These are phyloP conservation scores for Talaromyces pinophilus DNA, from an alignment of 2,329 filamentous ascomycete genomes.

Conservation along the genomic window DNA sequence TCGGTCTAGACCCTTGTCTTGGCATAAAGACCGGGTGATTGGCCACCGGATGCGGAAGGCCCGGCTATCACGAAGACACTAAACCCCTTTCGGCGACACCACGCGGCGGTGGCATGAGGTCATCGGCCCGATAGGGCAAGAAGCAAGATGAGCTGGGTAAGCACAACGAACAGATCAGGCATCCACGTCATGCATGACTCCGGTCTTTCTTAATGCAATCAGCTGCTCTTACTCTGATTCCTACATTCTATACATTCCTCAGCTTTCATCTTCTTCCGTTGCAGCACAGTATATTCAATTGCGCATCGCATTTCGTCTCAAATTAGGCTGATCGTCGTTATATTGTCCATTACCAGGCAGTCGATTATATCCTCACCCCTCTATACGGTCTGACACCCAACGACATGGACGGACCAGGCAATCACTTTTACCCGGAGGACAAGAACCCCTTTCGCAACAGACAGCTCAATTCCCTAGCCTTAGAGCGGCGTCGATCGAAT, in stretches of 20 bases:
- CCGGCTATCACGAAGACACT: background rate
- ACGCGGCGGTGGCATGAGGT: slow-evolving; percentile 15
- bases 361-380: slow-evolving; percentile 68
- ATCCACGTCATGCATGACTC: slow-evolving; percentile 21
- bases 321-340: slow-evolving; percentile 1
- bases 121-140: slow-evolving; percentile 8
- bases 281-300: background rate
- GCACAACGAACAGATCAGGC: slow-evolving; percentile 45
- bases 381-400: slow-evolving; percentile 67
- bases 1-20: slow-evolving; percentile 20
- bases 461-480: background rate
- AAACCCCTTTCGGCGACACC: slow-evolving; percentile 4
- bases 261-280: background rate
- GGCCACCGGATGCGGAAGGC: slow-evolving; percentile 18
- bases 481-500: slow-evolving; percentile 22
- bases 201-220: slow-evolving; percentile 21
- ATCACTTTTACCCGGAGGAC: slow-evolving; percentile 53
- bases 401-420: slow-evolving; percentile 66
- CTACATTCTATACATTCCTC: background rate
- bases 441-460: slow-evolving; percentile 24
- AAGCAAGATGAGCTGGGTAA: slow-evolving; percentile 44
- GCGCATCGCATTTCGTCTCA: slow-evolving; percentile 1
- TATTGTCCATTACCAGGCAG: slow-evolving; percentile 53
- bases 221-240: slow-evolving; percentile 7
- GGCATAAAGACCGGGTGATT: slow-evolving; percentile 3